phyloP scores from a whole-genome alignment of 2,329 filamentous ascomycete species.

The Aureobasidium sp. region DNA sequence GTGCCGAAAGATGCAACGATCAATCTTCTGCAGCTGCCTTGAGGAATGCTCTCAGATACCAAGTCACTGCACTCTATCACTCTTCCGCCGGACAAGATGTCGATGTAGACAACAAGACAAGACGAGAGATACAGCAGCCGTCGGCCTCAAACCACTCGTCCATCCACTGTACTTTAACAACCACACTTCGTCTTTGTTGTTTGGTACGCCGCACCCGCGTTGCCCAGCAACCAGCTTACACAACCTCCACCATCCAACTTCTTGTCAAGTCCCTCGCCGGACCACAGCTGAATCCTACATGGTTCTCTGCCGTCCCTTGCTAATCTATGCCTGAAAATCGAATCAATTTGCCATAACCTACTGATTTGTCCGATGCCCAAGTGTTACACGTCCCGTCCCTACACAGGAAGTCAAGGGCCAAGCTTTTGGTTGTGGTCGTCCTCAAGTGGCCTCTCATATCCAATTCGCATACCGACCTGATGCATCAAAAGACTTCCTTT shows the following conservation, averaged over 20 bases:
- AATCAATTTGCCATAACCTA: neutral
- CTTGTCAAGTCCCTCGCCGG: neutral
- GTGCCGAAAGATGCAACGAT: neutral
- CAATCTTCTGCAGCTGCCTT: neutral
- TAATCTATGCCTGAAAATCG: neutral
- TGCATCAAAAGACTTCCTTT: no score
- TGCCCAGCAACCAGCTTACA: conserved; percentile 3
- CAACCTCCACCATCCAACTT: conserved; percentile 4
- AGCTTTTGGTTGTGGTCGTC: neutral
- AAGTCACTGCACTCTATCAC: neutral
- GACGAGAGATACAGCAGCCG: neutral
- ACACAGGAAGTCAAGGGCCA: neutral
- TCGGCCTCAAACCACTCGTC: neutral
- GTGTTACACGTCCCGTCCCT: neutral
- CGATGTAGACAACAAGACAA: neutral
- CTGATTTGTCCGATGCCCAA: neutral
- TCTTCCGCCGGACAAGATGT: neutral
- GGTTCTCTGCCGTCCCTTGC: conserved; percentile 7
- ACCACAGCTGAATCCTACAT: neutral
- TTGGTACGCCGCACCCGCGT: neutral
- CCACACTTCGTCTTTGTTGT: conserved; percentile 1
- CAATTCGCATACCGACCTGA: neutral
- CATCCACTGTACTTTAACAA: neutral
- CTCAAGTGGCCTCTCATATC: neutral
- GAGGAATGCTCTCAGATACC: neutral